Percentiles rank a stretch among this genome's conserved stretches.
These are phyloP conservation scores for Penicillium sp. DNA, from an alignment of 2,329 filamentous ascomycete species.

Conservation along the genomic window DNA sequence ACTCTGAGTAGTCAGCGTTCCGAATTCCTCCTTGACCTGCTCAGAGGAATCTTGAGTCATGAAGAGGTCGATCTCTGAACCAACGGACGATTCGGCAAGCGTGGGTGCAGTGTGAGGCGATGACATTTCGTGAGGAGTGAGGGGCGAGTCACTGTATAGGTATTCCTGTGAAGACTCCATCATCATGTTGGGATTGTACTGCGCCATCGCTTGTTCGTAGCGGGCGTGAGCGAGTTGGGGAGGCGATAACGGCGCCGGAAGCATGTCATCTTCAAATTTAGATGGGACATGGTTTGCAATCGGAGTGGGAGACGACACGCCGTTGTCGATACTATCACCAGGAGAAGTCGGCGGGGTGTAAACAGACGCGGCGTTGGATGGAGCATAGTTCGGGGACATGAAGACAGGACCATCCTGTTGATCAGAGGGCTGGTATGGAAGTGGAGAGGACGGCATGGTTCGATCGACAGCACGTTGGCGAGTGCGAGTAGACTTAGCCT, in stretches of 20 bases:
- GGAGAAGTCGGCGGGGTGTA: constrained; percentile 55
- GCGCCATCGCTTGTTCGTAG: constrained; percentile 29
- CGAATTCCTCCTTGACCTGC: constrained; percentile 36
- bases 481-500: constrained; percentile 61
- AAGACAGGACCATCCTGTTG: constrained; percentile 43
- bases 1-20: constrained; percentile 32
- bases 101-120: constrained; percentile 43
- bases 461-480: constrained; percentile 48
- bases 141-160: constrained; percentile 34
- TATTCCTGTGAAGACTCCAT: constrained; percentile 31
- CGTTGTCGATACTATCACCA: constrained; percentile 42
- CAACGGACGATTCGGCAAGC: constrained; percentile 37
- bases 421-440: constrained; percentile 19
- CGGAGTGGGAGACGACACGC: constrained; percentile 38
- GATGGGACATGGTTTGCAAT: constrained; percentile 42
- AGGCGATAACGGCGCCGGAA: constrained; percentile 41
- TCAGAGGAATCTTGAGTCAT: constrained; percentile 39
- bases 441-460: constrained; percentile 35
- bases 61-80: constrained; percentile 47
- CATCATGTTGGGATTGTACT: constrained; percentile 16
- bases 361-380: constrained; percentile 48
- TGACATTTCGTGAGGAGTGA: constrained; percentile 39
- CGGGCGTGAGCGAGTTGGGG: constrained; percentile 26
- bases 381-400: constrained; percentile 47
- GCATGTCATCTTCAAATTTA: constrained; percentile 40